phyloP scores from a whole-genome alignment of 208 protist species.

The Leishmania mexicana region DNA sequence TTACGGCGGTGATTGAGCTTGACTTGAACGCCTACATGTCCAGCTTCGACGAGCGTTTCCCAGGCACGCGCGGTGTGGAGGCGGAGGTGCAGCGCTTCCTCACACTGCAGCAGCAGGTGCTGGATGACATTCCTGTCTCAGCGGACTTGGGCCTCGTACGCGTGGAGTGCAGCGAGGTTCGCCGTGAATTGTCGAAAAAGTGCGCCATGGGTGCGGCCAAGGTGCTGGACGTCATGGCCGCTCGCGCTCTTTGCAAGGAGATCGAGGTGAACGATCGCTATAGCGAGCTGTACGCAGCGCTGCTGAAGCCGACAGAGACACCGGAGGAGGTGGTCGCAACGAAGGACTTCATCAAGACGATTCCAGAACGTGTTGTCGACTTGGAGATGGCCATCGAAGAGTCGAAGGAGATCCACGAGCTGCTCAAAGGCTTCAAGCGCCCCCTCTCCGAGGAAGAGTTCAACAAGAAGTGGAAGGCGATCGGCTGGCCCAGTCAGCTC shows the following conservation, averaged over 20 bases:
- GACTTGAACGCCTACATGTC: conserved; percentile 77
- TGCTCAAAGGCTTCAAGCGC: conserved; percentile 93
- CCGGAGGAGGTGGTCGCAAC: conserved; percentile 90
- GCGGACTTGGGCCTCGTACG: conserved; percentile 80
- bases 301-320: conserved; percentile 77
- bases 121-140: conserved; percentile 60
- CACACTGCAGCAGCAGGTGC: conserved; percentile 53
- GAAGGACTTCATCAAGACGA: conserved; percentile 89
- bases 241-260: conserved; percentile 73
- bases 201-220: conserved; percentile 61
- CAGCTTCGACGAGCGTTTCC: conserved; percentile 70
- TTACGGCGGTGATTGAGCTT: conserved; percentile 75
- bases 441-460: conserved; percentile 93
- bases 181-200: conserved; percentile 71
- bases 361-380: conserved; percentile 90
- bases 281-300: conserved; percentile 55
- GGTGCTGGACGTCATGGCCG: conserved; percentile 80
- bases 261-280: conserved; percentile 73
- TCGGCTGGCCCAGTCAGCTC: conserved; percentile 90
- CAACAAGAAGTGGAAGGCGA: conserved; percentile 91
- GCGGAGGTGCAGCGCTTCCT: conserved; percentile 79
- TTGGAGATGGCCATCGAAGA: conserved; percentile 75
- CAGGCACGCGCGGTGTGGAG: conserved; percentile 71
- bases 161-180: conserved; percentile 82
- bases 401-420: conserved; percentile 75